A percentile compares a stretch with the other conserved stretches of the same genome.
Evolutionary conservation across 208 protist genomes (phyloP).

Genomic region (Trypanosoma avium): DNA sequence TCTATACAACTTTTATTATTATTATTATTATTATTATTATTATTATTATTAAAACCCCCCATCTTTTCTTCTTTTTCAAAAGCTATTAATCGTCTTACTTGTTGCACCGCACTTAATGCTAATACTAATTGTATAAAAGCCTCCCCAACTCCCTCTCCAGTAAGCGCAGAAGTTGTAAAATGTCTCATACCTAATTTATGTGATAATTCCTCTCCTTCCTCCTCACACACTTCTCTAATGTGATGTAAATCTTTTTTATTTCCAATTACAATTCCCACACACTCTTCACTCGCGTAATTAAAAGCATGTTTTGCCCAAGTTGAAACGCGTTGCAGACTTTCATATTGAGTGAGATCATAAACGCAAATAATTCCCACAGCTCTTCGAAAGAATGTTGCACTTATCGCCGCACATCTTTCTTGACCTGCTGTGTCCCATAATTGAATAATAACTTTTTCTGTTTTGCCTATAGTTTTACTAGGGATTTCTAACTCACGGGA

Average conservation of each 20-base stretch:
- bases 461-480: conserved; percentile 26
- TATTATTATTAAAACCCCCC: conserved; percentile 5
- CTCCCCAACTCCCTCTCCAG: conserved; percentile 36
- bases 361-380: conserved; percentile 44
- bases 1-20: not conserved
- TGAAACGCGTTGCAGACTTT: conserved; percentile 36
- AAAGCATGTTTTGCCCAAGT: conserved; percentile 37
- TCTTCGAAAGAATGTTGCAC: conserved; percentile 48
- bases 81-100: conserved; percentile 10
- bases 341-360: conserved; percentile 45
- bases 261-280: conserved; percentile 45
- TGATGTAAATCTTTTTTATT: conserved; percentile 38
- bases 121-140: conserved; percentile 51
- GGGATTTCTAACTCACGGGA: conserved; percentile 92
- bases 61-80: conserved; percentile 9
- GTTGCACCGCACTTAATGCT: conserved; percentile 44
- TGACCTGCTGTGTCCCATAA: conserved; percentile 78
- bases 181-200: conserved; percentile 47
- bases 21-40: conserved; percentile 3
- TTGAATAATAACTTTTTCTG: conserved; percentile 61
- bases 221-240: conserved; percentile 9
- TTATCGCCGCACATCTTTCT: conserved; percentile 43
- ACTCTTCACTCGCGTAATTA: conserved; percentile 36
- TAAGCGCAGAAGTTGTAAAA: conserved; percentile 38
- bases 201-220: conserved; percentile 37